phyloP scores from a whole-genome alignment of 2,329 filamentous ascomycete genomes.

The Ophiocordyceps camponoti-saundersi region DNA sequence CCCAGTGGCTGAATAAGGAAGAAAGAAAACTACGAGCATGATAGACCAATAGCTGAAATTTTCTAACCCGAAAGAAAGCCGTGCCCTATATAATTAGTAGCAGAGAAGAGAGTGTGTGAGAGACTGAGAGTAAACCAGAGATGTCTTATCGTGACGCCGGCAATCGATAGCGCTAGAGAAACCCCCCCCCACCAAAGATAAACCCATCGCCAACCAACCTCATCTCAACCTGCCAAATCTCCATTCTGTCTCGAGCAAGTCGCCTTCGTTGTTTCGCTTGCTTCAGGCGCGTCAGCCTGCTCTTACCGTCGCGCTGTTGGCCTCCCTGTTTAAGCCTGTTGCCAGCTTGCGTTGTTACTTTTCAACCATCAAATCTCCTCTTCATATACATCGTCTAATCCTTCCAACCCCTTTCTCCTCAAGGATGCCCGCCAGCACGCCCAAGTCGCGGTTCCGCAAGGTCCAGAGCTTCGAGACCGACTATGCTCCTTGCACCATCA shows the following conservation, averaged over 20 bases:
- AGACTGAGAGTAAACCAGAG: neutral
- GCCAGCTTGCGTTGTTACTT: neutral
- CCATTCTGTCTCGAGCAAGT: neutral
- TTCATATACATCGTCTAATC: neutral
- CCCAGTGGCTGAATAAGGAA: no score
- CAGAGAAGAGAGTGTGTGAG: no score
- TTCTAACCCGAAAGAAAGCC: no score
- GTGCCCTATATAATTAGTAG: no score
- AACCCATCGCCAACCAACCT: neutral
- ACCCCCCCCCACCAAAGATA: neutral
- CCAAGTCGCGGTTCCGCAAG: slow-evolving; percentile 54
- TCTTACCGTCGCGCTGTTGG: neutral
- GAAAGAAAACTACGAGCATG: no score
- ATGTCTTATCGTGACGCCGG: neutral
- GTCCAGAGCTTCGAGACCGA: slow-evolving; percentile 76
- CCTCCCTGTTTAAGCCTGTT: neutral
- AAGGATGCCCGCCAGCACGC: slow-evolving; percentile 34
- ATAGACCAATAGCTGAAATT: no score
- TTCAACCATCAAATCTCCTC: neutral
- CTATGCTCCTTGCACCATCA: slow-evolving; percentile 76
- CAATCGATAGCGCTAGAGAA: neutral
- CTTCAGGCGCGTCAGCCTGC: neutral
- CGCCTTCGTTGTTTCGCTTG: neutral
- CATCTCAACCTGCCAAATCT: neutral
- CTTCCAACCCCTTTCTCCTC: slow-evolving; percentile 5